A percentile compares a stretch with the other conserved stretches of the same genome.
Conservation (phyloP, 2,329 filamentous ascomycete species). For the Calonectria ilicicola region DNA sequence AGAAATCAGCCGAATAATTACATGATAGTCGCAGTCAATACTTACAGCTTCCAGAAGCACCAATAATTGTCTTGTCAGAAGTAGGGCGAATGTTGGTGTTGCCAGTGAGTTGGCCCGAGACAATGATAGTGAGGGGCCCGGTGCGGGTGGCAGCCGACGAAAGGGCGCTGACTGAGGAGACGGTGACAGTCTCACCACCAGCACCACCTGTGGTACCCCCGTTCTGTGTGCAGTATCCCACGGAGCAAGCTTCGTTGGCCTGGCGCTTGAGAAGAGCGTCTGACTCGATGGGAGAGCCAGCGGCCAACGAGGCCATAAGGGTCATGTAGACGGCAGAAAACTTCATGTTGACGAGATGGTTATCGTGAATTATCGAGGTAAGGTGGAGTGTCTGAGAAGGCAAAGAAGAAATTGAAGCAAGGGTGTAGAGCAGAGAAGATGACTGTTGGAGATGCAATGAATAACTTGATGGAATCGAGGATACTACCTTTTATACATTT, state of each 20-base stretch:
- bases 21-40: fast-evolving
- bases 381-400: neutral
- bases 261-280: constrained; percentile 52
- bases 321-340: neutral
- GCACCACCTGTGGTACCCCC: constrained; percentile 48
- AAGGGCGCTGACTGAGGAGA: constrained; percentile 41
- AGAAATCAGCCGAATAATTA: neutral
- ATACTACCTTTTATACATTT: neutral
- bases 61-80: constrained; percentile 61
- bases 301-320: constrained; percentile 31
- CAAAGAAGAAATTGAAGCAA: too few species aligned
- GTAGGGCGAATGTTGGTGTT: constrained; percentile 35
- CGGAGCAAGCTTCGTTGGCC: constrained; percentile 58
- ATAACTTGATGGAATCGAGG: too few species aligned
- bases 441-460: neutral
- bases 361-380: too few species aligned
- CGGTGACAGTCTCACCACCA: constrained; percentile 44
- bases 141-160: constrained; percentile 40
- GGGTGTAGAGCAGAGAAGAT: neutral
- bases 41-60: constrained; percentile 44
- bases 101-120: constrained; percentile 44
- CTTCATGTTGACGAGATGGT: neutral
- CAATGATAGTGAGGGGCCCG: constrained; percentile 45
- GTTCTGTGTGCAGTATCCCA: constrained; percentile 48
- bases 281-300: constrained; percentile 29